phyloP scores from a whole-genome alignment of 1,284 basidiomycete genomes.

The Boletus holoroseus region DNA sequence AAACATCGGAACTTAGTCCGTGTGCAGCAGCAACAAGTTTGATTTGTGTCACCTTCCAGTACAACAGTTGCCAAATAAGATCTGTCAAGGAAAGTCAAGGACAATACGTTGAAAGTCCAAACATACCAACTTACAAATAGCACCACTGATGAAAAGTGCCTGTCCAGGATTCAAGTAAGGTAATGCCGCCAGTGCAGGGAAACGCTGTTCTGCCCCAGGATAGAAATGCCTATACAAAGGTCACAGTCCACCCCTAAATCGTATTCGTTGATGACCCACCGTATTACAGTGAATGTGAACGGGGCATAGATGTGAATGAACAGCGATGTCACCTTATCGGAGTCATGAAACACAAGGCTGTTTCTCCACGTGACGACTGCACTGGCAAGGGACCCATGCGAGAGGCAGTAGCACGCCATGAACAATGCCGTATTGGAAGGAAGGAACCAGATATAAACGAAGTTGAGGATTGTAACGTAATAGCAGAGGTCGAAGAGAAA shows the following conservation, averaged over 20 bases:
- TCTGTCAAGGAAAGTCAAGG: constrained; percentile 43
- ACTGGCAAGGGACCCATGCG: constrained; percentile 83
- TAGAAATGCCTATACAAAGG: constrained; percentile 67
- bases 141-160: constrained; percentile 63
- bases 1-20: constrained; percentile 5
- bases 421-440: constrained; percentile 72
- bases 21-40: not conserved
- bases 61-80: constrained; percentile 81
- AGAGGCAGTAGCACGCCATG: constrained; percentile 82
- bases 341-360: constrained; percentile 92
- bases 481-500: constrained; percentile 94
- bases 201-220: constrained; percentile 65
- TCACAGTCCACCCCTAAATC: not conserved
- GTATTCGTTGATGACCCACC: constrained; percentile 44
- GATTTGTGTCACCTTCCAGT: constrained; percentile 67
- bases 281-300: constrained; percentile 80
- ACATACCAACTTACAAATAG: constrained; percentile 54
- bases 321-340: constrained; percentile 87
- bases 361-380: constrained; percentile 97
- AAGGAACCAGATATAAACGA: constrained; percentile 82
- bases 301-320: constrained; percentile 91
- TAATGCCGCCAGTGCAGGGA: constrained; percentile 72
- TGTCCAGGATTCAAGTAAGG: constrained; percentile 57
- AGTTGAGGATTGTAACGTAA: constrained; percentile 83
- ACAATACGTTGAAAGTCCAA: constrained; percentile 18